Conservation (phyloP, 305 asterid species). For the Withania somnifera region DNA sequence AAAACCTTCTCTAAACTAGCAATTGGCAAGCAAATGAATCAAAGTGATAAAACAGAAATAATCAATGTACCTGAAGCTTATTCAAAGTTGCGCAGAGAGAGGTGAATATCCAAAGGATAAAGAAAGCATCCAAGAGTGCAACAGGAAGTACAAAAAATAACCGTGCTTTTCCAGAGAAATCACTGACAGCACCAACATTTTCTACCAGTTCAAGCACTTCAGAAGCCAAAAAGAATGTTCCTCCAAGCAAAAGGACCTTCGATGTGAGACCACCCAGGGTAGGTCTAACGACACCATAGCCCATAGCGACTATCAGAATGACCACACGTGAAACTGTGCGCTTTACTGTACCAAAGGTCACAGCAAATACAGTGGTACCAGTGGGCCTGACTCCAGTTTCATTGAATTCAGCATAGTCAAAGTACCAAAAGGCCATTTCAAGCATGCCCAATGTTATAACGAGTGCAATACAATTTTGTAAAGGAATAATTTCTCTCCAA, state of each 20-base stretch:
- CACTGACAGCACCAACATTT: slow-evolving; percentile 86
- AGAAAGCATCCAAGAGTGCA: slow-evolving; percentile 88
- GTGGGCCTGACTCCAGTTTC: slow-evolving; percentile 82
- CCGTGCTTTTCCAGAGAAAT: slow-evolving; percentile 83
- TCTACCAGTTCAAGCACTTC: slow-evolving; percentile 85
- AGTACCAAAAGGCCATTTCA: slow-evolving; percentile 96
- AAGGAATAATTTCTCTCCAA: slow-evolving; percentile 85
- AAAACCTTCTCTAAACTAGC: neutral
- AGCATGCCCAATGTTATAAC: slow-evolving; percentile 90
- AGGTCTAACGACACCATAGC: slow-evolving; percentile 94
- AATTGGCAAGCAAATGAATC: neutral
- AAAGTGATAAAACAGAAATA: neutral
- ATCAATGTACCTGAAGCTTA: slow-evolving; percentile 81
- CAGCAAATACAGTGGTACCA: slow-evolving; percentile 88
- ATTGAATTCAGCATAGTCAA: slow-evolving; percentile 86
- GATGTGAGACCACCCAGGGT: slow-evolving; percentile 92
- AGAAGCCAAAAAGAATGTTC: slow-evolving; percentile 72
- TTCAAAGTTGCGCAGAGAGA: slow-evolving; percentile 76
- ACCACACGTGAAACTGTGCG: slow-evolving; percentile 71
- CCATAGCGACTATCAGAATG: slow-evolving; percentile 89
- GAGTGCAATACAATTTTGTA: slow-evolving; percentile 78
- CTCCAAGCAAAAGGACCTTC: slow-evolving; percentile 82
- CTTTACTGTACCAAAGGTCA: slow-evolving; percentile 80
- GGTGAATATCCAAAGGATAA: slow-evolving; percentile 92
- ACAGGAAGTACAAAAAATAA: slow-evolving; percentile 81